Percentiles rank a stretch among this genome's conserved stretches.
phyloP scores from a whole-genome alignment of 139 green algal species.

The Diplosphaera chodatii region DNA sequence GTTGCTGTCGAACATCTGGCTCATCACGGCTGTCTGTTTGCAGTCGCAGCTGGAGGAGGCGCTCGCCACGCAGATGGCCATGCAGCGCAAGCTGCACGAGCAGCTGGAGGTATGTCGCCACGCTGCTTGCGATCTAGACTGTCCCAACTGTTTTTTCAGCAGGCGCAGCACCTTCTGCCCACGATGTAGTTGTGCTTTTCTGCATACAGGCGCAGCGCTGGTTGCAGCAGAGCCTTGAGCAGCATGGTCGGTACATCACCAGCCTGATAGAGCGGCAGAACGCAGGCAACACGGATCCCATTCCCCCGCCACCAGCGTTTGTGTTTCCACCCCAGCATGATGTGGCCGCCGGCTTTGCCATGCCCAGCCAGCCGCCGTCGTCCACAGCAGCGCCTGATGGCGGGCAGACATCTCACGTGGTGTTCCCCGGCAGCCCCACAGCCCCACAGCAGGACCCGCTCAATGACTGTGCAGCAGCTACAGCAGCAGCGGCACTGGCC shows the following conservation, averaged over 20 bases:
- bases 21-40: too few relatives aligned
- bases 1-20: too few relatives aligned
- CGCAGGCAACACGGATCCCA: not conserved
- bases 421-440: not conserved
- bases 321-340: not conserved
- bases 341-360: too few relatives aligned
- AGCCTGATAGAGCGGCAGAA: conserved; percentile 33
- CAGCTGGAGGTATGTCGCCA: conserved; percentile 94
- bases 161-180: too few relatives aligned
- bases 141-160: too few relatives aligned
- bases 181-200: too few relatives aligned
- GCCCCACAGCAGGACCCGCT: not conserved
- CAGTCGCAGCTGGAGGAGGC: conserved; percentile 74
- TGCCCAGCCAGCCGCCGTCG: too few relatives aligned
- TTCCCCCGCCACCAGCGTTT: not conserved
- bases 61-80: conserved; percentile 88
- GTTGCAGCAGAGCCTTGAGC: conserved; percentile 87
- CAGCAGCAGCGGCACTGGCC: too few relatives aligned
- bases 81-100: conserved; percentile 93
- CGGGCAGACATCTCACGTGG: not conserved
- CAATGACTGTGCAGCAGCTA: not conserved
- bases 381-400: too few relatives aligned
- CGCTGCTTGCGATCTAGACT: too few relatives aligned
- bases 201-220: conserved; percentile 67
- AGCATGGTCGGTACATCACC: conserved; percentile 84